Percentiles rank a stretch among this genome's conserved stretches.
These are phyloP conservation scores for Pholiota microspora DNA, from an alignment of 768 basidiomycete species.

Conservation along the genomic window DNA sequence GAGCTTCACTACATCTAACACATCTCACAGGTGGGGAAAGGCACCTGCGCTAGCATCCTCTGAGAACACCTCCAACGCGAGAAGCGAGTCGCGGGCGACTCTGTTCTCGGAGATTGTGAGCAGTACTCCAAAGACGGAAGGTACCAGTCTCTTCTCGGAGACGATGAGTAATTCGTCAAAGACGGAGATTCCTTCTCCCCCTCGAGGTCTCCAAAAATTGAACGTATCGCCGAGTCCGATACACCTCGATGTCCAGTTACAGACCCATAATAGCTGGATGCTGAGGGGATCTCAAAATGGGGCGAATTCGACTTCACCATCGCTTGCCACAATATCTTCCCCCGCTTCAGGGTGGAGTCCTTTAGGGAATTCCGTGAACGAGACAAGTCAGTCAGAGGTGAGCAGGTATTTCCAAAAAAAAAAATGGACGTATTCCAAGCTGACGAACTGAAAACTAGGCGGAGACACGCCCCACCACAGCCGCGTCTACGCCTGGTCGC, in stretches of 20 bases:
- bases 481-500: conserved; percentile 15
- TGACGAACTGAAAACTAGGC: conserved; percentile 5
- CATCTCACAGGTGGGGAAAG: no score
- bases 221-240: neutral
- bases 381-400: conserved; percentile 17
- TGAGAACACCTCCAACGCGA: no score
- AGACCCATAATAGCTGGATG: neutral
- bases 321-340: conserved; percentile 20
- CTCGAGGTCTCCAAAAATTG: neutral
- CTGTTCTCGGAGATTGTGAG: conserved; percentile 10
- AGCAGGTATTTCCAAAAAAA: no score
- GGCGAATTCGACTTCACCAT: conserved; percentile 15
- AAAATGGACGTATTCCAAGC: no score
- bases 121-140: conserved; percentile 6
- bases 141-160: no score
- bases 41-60: no score
- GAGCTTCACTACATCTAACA: no score
- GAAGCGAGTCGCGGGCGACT: neutral
- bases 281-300: neutral
- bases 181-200: neutral
- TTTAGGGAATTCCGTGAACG: conserved; percentile 16
- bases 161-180: no score
- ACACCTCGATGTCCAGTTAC: neutral
- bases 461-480: conserved; percentile 24
- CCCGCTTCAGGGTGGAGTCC: conserved; percentile 17